Evolutionary conservation across 2,329 filamentous ascomycete genomes (phyloP).

Genomic region (Colletotrichum sp.): DNA sequence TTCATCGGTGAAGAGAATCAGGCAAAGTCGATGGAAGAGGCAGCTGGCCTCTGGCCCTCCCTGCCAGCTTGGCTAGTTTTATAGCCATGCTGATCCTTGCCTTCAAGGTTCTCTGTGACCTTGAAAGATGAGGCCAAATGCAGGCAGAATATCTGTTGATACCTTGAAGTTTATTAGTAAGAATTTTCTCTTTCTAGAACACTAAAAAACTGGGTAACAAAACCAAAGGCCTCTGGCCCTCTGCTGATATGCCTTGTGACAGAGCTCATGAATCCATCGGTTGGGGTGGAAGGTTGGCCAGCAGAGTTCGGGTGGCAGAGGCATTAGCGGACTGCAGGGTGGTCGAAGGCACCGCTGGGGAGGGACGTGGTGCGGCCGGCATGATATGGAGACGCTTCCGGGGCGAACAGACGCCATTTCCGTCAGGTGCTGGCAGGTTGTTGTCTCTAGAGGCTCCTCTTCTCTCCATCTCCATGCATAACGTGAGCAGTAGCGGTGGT

Average conservation of each 20-base stretch:
- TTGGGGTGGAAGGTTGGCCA: background rate
- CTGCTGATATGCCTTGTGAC: background rate
- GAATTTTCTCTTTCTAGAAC: no score
- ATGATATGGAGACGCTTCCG: conserved; percentile 4
- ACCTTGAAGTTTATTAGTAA: no score
- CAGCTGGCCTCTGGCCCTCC: background rate
- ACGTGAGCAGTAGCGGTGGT: background rate
- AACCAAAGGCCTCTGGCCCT: background rate
- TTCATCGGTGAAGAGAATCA: background rate
- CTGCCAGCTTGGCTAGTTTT: no score
- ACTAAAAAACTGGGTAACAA: no score
- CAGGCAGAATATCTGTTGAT: no score
- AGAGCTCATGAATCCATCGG: background rate
- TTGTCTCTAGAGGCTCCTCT: conserved; percentile 8
- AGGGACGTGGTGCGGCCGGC: background rate
- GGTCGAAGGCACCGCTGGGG: background rate
- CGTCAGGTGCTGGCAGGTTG: background rate
- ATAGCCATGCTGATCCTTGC: no score
- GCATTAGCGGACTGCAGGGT: background rate
- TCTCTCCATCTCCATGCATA: conserved; percentile 6
- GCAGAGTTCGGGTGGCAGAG: background rate
- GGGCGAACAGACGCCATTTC: conserved; percentile 13
- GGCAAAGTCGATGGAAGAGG: background rate
- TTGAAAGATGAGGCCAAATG: no score
- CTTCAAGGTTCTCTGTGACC: no score